Conservation (phyloP, 108 stramenopile species). For the Discostella stelligeroides region DNA sequence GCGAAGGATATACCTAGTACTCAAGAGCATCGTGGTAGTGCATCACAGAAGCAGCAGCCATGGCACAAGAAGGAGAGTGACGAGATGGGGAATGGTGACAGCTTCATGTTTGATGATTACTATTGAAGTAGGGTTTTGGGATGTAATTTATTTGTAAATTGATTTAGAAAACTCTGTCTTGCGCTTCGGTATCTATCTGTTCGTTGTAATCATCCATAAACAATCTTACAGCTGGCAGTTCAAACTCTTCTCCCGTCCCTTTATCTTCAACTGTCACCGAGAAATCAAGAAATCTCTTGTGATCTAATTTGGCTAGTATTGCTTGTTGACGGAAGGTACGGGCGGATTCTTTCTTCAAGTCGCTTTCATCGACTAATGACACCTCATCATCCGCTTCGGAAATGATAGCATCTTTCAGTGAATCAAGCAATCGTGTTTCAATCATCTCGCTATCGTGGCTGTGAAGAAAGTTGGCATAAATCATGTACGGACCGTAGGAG, state of each 20-base stretch:
- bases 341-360: conserved; percentile 15
- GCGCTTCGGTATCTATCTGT: not conserved
- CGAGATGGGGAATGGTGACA: conserved; percentile 24
- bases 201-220: conserved; percentile 12
- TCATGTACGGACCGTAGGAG: conserved; percentile 75
- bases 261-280: conserved; percentile 72
- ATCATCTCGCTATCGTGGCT: conserved; percentile 73
- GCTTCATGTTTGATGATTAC: conserved; percentile 27
- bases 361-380: conserved; percentile 12
- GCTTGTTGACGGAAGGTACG: conserved; percentile 36
- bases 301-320: conserved; percentile 27
- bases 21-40: not conserved
- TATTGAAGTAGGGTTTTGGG: not conserved
- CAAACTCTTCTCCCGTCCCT: conserved; percentile 76
- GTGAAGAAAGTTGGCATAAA: conserved; percentile 87
- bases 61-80: conserved; percentile 25
- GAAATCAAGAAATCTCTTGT: conserved; percentile 59
- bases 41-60: conserved; percentile 10
- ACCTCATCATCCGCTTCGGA: conserved; percentile 61
- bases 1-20: conserved; percentile 11
- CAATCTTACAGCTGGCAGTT: conserved; percentile 62
- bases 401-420: conserved; percentile 60
- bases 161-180: not conserved
- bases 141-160: not conserved
- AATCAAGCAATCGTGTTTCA: conserved; percentile 57